phyloP scores from a whole-genome alignment of 2,329 filamentous ascomycete species.

The Fusarium oxysporum region DNA sequence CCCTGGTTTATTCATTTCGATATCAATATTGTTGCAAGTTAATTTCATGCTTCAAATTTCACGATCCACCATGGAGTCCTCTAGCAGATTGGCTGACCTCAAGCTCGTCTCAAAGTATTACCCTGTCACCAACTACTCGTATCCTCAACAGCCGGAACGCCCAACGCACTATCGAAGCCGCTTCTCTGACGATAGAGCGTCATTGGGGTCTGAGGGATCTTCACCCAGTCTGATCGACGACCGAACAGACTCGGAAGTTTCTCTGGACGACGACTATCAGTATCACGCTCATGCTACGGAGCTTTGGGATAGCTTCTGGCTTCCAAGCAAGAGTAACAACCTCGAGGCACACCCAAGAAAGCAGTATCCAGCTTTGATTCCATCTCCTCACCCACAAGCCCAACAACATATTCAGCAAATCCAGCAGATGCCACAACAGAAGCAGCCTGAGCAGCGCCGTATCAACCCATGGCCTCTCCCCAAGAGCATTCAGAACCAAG shows the following conservation, averaged over 20 bases:
- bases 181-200: conserved; percentile 52
- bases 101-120: conserved; percentile 55
- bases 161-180: conserved; percentile 34
- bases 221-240: conserved; percentile 64
- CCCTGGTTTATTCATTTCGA: conserved; percentile 39
- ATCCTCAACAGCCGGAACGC: conserved; percentile 48
- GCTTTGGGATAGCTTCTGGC: conserved; percentile 66
- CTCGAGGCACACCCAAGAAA: conserved; percentile 38
- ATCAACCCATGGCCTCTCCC: conserved; percentile 46
- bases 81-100: conserved; percentile 52
- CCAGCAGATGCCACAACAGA: neutral
- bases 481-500: conserved; percentile 33
- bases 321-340: conserved; percentile 28
- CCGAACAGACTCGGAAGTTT: conserved; percentile 62
- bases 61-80: conserved; percentile 51
- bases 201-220: conserved; percentile 59
- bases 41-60: conserved; percentile 37
- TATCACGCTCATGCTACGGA: conserved; percentile 59
- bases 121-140: conserved; percentile 56
- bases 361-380: conserved; percentile 49
- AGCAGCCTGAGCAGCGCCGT: conserved; percentile 42
- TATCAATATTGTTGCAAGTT: conserved; percentile 39
- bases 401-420: conserved; percentile 12
- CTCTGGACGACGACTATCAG: conserved; percentile 63
- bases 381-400: conserved; percentile 44